Base-by-base conservation (phyloP, 345 rosid species). In the Acer negundo region DNA sequence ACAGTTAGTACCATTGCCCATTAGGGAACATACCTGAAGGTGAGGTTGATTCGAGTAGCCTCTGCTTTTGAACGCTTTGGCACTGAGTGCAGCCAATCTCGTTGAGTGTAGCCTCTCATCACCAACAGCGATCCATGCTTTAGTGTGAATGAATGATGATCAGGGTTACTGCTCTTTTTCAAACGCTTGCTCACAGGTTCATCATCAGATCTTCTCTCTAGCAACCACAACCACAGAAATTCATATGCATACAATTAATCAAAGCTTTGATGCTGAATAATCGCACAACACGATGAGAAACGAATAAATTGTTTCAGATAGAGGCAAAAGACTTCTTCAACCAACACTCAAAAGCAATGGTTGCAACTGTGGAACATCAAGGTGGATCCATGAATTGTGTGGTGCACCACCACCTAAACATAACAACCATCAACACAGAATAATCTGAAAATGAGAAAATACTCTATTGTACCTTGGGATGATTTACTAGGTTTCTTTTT, bases 71-170 rank as follows among this genome's bases (percentile, higher is more conserved):
- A 89, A 28, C 97, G 90, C 86, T 92, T 94, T 19, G 97, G 98
- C 77, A 95, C 92, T 0, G 97, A 93, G 82, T 95, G 98, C 6
- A 88, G 76, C 98, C 98, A 95, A 46, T 95, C 98, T 75, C 93
- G 90, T 78, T 92, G 98, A 7, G 92, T 90, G 84, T 93, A 79
- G 17, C 97, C 98, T 62, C 87, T 90, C 98, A 95, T 95, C 73
- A 92, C 91, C 51, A 95, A 73, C 64, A 95, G 77, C 0, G 98
- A 92, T 79, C 98, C 98, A 59, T 59, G 63, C 63, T 59, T 59
- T n/a, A 59, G 26, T 59, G 63, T 59, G 63, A 59, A 59, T 10
- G 63, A 59, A 59, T 20, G 63, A n/a, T 59, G 26, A 59, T 59
- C 63, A 7, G 63, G 26, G 22, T 59, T 10, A 59, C 26, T 56